Percentiles rank a stretch among this genome's conserved stretches.
Evolutionary conservation across 2,329 filamentous ascomycete genomes (phyloP).

Genomic region (Talaromyces sp.): DNA sequence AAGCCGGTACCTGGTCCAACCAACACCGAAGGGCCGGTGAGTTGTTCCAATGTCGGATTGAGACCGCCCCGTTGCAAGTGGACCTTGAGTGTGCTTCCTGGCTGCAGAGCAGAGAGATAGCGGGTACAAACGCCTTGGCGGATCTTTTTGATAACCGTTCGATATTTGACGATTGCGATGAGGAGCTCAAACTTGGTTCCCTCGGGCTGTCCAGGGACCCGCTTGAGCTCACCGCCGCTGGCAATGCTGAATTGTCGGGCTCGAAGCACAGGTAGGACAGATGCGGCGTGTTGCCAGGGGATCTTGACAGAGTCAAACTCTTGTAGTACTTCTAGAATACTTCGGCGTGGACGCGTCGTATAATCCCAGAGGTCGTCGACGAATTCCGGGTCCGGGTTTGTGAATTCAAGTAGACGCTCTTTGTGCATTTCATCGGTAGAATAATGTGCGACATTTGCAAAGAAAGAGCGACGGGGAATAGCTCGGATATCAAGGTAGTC

Average conservation of each 20-base stretch:
- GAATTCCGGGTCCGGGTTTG: conserved; percentile 57
- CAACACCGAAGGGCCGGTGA: conserved; percentile 60
- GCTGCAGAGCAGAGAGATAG: conserved; percentile 65
- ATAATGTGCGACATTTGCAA: conserved; percentile 71
- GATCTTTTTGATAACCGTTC: conserved; percentile 76
- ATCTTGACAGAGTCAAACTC: conserved; percentile 84
- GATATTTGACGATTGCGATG: conserved; percentile 85
- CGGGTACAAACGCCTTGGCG: conserved; percentile 85
- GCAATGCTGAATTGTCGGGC: conserved; percentile 92
- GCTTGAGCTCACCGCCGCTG: conserved; percentile 56
- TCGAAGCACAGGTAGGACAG: conserved; percentile 75
- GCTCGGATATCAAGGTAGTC: conserved; percentile 85
- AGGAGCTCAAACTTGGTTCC: conserved; percentile 62
- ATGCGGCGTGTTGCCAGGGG: conserved; percentile 65
- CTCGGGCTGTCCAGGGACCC: conserved; percentile 35
- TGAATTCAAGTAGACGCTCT: conserved; percentile 79
- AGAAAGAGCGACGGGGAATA: conserved; percentile 83
- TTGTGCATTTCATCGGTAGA: conserved; percentile 67
- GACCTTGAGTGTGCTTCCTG: conserved; percentile 56
- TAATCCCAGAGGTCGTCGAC: conserved; percentile 96
- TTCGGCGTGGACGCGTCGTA: conserved; percentile 80
- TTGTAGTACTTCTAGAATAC: conserved; percentile 84
- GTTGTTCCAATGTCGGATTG: conserved; percentile 42
- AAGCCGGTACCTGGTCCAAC: conserved; percentile 83
- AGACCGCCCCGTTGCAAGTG: conserved; percentile 51